Evolutionary conservation across 371 early-diverging fungal species (phyloP), one percentile per base, ranked within the genome.

Genomic region (Chytridium lagenaria): DNA sequence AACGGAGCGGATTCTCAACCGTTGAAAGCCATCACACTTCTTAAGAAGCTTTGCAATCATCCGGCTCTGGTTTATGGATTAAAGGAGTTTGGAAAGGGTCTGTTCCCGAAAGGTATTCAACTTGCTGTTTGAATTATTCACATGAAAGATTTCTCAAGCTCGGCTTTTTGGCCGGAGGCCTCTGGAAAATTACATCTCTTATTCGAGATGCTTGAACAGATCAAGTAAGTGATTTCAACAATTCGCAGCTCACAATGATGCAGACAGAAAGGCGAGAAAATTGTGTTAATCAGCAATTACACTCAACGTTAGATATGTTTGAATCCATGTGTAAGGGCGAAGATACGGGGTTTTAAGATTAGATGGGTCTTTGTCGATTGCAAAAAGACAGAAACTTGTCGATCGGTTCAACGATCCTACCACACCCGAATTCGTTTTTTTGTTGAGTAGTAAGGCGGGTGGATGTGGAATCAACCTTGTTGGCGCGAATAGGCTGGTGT

Each of bases 381-480:
- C 84, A 68, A 96, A 98, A 81, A 85, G 99, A 70, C 93, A 93
- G 76, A 92, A 92, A 77, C 87, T 99, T 0, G 98, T 99, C 0
- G 97, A 96, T 74, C 87, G 85, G 64, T 98, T 99, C 83, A 99
- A 99, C 82, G 90, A 96, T 76, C 96, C 96, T 0, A 85, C 75
- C 1, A 63, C 68, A 0, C 69, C 81, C 10, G 92, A 95, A 59
- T 97, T 98, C 81, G 90, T 98, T 1, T 99, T 99, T 76, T 80
- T 99, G 66, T 83, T 99, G 7, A 94, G 95, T 74, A 95, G 95
- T 78, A 98, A 97, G 80, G 98, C 98, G 0, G 99, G 99, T 79
- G 99, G 99, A 31, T 97, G 98, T 84, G 99, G 99, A 15, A 81
- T 99, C 67, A 99, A 99, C 76, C 82, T 99, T 75, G 84, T 97